Evolutionary conservation across 23 red algal species (phyloP).

Genomic region (Chondrus crispus): DNA sequence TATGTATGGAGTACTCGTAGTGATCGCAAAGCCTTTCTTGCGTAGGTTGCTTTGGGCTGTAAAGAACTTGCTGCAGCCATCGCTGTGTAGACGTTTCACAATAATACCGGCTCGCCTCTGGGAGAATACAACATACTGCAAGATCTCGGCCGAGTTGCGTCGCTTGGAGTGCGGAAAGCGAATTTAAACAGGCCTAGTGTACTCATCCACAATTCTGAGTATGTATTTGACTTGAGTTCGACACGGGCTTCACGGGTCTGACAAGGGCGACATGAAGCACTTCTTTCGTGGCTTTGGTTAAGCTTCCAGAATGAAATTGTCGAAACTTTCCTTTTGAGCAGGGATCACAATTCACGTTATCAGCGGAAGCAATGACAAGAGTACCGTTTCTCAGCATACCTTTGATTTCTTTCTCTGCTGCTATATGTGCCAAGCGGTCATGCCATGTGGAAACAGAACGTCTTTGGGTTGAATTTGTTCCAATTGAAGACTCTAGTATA

Average conservation of each 20-base stretch:
- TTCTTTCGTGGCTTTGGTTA: conserved; percentile 14
- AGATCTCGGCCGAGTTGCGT: not conserved
- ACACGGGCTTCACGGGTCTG: not conserved
- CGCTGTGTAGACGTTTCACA: not conserved
- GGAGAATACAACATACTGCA: not conserved
- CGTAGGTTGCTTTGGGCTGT: not conserved
- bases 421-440: too few species aligned
- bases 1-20: not conserved
- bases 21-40: not conserved
- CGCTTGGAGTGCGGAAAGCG: not conserved
- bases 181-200: not conserved
- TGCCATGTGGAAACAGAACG: too few species aligned
- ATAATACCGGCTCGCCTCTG: not conserved
- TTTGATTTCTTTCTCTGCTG: too few species aligned
- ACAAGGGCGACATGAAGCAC: not conserved
- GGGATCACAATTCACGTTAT: conserved; percentile 11
- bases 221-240: not conserved
- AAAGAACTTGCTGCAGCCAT: not conserved
- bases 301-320: not conserved
- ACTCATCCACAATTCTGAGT: not conserved
- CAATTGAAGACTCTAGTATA: too few species aligned
- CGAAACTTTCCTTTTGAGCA: conserved; percentile 14
- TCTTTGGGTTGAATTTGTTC: too few species aligned
- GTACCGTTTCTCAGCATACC: not conserved
- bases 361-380: not conserved